Evolutionary conservation across 495 filamentous ascomycete species (phyloP), one percentile per base, ranked within the genome.

Genomic region (Neurospora pannonica): DNA sequence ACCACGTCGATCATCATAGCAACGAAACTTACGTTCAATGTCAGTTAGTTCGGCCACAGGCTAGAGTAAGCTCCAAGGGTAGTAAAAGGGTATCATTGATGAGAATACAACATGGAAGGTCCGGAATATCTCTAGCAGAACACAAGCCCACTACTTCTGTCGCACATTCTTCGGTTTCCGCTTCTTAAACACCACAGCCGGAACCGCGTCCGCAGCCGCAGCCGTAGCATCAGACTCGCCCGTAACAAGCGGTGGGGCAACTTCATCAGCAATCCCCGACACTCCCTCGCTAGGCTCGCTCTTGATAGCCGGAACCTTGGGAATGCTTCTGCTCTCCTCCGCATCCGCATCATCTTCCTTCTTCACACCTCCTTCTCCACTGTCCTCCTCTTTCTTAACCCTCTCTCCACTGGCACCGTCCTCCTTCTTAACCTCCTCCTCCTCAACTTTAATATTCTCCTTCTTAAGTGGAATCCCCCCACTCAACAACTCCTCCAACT

Each of bases 111-210:
- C 21, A 39, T 7, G 24, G 13, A 71, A 38, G 38, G 7, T 1
- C 1, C 6, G 1, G 28, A 2, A 38, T 38, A 38, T 40, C 11
- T 34, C 11, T 4, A 19, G 28, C 28, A 67, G 28, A 19, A 34
- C n/a, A 74, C 38, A 40, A 34, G 21, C 75, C 72, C 8, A 0
- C 42, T 77, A 86, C 77, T 83, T 85, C 69, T 90, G 88, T 43
- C 89, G 87, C 77, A 92, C 88, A 39, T 89, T 89, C 81, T 94
- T 97, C 1, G 91, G 87, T 79, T 96, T 97, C 75, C 95, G 89
- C 83, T 97, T 97, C 84, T 97, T 98, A 85, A 98, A 98, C 15
- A 96, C 83, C 24, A 95, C 86, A 0, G 78, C 75, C 2, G 82
- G 73, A 2, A 71, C 75, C 11, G 34, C 73, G 8, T 40, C 48